These are phyloP conservation scores for Stachybotrys echinatus DNA, from an alignment of 2,329 filamentous ascomycete species.

Conservation along the genomic window DNA sequence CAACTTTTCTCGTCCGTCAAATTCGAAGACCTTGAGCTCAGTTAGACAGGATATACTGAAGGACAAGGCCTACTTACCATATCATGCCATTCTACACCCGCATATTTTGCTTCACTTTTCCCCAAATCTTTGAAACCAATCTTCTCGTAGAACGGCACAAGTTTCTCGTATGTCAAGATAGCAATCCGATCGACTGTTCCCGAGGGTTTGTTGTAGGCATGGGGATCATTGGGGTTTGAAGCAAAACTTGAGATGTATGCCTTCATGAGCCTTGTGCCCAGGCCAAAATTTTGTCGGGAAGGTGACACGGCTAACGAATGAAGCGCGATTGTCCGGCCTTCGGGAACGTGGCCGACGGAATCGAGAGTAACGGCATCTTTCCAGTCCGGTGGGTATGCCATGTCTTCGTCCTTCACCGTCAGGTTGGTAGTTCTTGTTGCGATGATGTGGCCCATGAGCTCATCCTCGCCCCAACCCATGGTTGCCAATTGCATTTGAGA, in stretches of 20 bases:
- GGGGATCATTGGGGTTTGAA: too few species aligned
- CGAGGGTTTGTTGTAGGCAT: slow-evolving; percentile 11
- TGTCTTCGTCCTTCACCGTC: slow-evolving; percentile 18
- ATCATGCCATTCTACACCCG: slow-evolving; percentile 23
- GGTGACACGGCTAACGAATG: slow-evolving; percentile 21
- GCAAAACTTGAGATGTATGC: slow-evolving; percentile 10
- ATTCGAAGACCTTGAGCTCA: too few species aligned
- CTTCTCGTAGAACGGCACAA: slow-evolving; percentile 21
- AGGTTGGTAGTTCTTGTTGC: slow-evolving; percentile 16
- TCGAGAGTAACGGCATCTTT: slow-evolving; percentile 8
- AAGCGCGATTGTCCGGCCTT: slow-evolving; percentile 20
- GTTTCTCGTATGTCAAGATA: slow-evolving; percentile 21
- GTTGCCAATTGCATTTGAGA: slow-evolving; percentile 16
- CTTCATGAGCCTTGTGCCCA: slow-evolving; percentile 19
- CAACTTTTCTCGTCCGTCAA: too few species aligned
- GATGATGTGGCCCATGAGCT: slow-evolving; percentile 19
- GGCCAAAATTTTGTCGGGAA: slow-evolving; percentile 13
- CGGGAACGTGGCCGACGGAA: slow-evolving; percentile 14
- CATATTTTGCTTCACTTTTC: slow-evolving; percentile 22
- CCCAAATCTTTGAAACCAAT: slow-evolving; percentile 23
- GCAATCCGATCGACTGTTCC: slow-evolving; percentile 16
- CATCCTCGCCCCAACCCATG: slow-evolving; percentile 4
- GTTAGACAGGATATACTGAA: too few species aligned
- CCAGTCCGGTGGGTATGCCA: slow-evolving; percentile 18
- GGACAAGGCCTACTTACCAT: too few species aligned